phyloP scores from a whole-genome alignment of 257 asterid genomes.

The Penstemon eatonii region DNA sequence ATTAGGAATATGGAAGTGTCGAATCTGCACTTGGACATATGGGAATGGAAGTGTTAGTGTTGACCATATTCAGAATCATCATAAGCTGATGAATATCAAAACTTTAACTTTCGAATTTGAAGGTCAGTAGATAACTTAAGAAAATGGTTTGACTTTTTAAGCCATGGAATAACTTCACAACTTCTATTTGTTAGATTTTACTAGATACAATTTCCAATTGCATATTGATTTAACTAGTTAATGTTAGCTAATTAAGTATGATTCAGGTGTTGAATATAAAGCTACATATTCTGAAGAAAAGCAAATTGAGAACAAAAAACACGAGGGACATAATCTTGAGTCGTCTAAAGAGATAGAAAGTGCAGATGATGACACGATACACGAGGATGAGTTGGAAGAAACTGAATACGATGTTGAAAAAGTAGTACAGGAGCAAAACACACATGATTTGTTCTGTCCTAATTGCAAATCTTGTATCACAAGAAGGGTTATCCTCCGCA shows the following conservation, averaged over 20 bases:
- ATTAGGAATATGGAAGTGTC: conserved; percentile 88
- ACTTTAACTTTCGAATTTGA: conserved; percentile 48
- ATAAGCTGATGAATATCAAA: conserved; percentile 59
- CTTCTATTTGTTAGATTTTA: background rate
- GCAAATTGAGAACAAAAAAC: conserved; percentile 20
- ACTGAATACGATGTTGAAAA: conserved; percentile 62
- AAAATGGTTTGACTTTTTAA: background rate
- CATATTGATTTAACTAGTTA: background rate
- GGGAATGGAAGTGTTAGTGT: conserved; percentile 53
- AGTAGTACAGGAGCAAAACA: conserved; percentile 57
- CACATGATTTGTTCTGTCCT: conserved; percentile 89
- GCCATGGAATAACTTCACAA: background rate
- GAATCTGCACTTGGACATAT: conserved; percentile 80
- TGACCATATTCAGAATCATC: conserved; percentile 55
- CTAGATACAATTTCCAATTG: too few species aligned
- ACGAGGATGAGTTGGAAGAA: conserved; percentile 47
- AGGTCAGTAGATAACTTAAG: conserved; percentile 55
- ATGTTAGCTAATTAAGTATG: conserved; percentile 18
- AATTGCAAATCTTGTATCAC: conserved; percentile 94
- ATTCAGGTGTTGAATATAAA: conserved; percentile 41
- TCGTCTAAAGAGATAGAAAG: conserved; percentile 55
- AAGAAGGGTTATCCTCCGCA: conserved; percentile 74
- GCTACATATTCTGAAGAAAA: conserved; percentile 31
- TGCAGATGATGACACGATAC: conserved; percentile 45
- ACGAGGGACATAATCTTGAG: conserved; percentile 31